These are phyloP conservation scores for Cytospora chrysosperma DNA, from an alignment of 2,329 filamentous ascomycete genomes.

Conservation along the genomic window DNA sequence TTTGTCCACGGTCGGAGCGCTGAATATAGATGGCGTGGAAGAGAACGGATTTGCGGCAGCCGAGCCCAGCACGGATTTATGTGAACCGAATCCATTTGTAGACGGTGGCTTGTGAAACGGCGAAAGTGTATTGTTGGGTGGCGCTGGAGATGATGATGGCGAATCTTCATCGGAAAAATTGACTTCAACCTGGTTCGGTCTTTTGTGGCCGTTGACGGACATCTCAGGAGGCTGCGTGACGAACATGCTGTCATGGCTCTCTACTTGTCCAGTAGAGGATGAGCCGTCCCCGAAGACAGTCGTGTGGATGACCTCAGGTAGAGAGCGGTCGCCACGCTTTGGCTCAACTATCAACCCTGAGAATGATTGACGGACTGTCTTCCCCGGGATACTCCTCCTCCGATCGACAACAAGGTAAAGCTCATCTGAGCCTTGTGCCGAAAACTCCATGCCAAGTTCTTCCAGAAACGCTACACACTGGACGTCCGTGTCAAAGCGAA, in stretches of 20 bases:
- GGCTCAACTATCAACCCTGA: conserved; percentile 58
- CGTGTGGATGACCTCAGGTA: conserved; percentile 56
- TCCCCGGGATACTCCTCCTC: conserved; percentile 45
- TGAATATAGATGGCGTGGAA: neutral
- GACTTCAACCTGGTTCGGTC: neutral
- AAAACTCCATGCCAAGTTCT: conserved; percentile 56
- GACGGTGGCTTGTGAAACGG: conserved; percentile 7
- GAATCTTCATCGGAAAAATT: conserved; percentile 19
- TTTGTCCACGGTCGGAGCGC: neutral
- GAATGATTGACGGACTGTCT: conserved; percentile 54
- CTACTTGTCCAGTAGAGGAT: conserved; percentile 11
- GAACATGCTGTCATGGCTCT: conserved; percentile 30
- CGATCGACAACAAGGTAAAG: conserved; percentile 46
- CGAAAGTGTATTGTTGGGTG: conserved; percentile 4
- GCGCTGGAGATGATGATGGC: conserved; percentile 17
- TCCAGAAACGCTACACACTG: conserved; percentile 66
- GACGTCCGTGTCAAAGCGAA: conserved; percentile 66
- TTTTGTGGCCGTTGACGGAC: neutral
- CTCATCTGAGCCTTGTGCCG: conserved; percentile 36
- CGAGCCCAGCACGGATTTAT: neutral
- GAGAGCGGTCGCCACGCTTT: conserved; percentile 52
- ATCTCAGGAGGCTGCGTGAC: conserved; percentile 26
- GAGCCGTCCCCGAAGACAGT: conserved; percentile 48
- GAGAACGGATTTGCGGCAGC: conserved; percentile 17
- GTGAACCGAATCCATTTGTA: neutral